phyloP scores from a whole-genome alignment of 140 eudicot species.

The Anethum foeniculum region DNA sequence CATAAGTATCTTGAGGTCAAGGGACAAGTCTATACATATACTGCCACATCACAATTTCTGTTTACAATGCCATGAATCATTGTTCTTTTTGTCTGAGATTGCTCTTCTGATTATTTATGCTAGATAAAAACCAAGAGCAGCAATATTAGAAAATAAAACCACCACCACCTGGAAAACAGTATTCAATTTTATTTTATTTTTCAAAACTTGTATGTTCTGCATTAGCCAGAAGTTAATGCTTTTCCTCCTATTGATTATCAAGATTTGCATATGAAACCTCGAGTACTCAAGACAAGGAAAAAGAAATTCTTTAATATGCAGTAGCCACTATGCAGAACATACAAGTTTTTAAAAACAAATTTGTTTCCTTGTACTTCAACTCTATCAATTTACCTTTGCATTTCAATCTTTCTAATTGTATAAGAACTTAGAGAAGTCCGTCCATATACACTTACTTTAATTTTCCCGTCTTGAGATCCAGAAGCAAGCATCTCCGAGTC shows the following conservation, averaged over 20 bases:
- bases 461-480: constrained; percentile 95
- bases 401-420: not conserved
- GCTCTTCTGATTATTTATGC: not conserved
- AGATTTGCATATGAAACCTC: not conserved
- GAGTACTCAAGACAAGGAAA: not conserved
- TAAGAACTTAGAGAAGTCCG: not conserved
- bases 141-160: not conserved
- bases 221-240: no score
- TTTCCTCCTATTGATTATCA: not conserved
- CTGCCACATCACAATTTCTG: not conserved
- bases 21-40: not conserved
- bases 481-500: constrained; percentile 98
- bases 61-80: not conserved
- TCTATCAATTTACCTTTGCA: not conserved
- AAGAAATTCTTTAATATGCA: not conserved
- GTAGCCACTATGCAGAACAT: not conserved
- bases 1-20: not conserved
- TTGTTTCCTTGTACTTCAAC: not conserved
- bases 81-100: not conserved
- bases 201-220: not conserved
- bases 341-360: not conserved
- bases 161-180: not conserved
- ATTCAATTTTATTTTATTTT: not conserved
- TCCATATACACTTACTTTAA: constrained; percentile 47
- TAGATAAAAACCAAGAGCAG: not conserved